Percentiles rank a stretch among this genome's conserved stretches.
Evolutionary conservation across 768 basidiomycete genomes (phyloP).

Genomic region (Lactarius hatsudake): DNA sequence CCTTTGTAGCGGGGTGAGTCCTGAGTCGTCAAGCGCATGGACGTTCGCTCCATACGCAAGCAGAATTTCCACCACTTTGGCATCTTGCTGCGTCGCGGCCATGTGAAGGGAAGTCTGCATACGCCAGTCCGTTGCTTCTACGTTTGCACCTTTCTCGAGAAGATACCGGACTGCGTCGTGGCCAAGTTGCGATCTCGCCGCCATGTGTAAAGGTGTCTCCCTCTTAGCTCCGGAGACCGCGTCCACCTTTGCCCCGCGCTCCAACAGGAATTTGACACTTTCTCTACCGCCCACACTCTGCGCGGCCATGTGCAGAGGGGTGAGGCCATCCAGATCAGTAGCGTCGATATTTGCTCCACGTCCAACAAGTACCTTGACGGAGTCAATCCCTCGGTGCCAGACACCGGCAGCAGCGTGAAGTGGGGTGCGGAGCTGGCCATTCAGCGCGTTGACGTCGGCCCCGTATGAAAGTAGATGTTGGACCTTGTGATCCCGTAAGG

Average conservation of each 20-base stretch:
- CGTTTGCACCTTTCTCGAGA: slow-evolving; percentile 7
- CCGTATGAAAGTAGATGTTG: slow-evolving; percentile 1
- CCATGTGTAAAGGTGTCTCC: slow-evolving; percentile 11
- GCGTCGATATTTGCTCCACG: slow-evolving; percentile 5
- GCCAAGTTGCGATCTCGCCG: background rate
- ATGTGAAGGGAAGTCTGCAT: slow-evolving; percentile 6
- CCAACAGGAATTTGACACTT: background rate
- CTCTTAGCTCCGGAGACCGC: background rate
- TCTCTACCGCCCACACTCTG: slow-evolving; percentile 1
- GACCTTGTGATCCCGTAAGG: background rate
- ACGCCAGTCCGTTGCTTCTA: background rate
- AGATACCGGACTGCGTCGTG: background rate
- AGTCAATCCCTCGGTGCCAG: slow-evolving; percentile 7
- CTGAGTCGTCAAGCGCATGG: background rate
- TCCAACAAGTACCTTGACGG: slow-evolving; percentile 3
- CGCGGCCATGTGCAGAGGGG: slow-evolving; percentile 9
- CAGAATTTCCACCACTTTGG: background rate
- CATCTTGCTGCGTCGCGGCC: background rate
- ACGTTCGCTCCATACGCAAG: slow-evolving; percentile 4
- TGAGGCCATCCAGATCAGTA: background rate
- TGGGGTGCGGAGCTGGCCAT: background rate
- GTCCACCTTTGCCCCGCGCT: background rate
- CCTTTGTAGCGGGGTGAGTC: background rate
- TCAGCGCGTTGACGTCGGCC: slow-evolving; percentile 1
- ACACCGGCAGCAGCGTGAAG: slow-evolving; percentile 5